Evolutionary conservation across 176 grass and related monocot genomes (phyloP).

Genomic region (Phoenix roebelenii): DNA sequence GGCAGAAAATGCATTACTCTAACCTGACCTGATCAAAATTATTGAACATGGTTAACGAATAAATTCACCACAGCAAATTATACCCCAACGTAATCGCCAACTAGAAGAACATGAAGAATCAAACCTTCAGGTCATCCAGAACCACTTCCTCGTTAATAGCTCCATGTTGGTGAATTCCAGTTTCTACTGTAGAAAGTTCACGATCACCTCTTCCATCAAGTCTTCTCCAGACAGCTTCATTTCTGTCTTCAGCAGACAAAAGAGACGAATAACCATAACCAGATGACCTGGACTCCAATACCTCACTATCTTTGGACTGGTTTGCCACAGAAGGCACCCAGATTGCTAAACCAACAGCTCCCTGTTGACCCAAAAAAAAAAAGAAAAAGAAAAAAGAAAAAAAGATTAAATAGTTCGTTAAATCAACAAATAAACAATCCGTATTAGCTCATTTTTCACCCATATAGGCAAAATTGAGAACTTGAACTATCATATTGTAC

Average conservation of each 20-base stretch:
- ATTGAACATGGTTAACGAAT: no score
- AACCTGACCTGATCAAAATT: no score
- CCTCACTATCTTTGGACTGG: constrained; percentile 47
- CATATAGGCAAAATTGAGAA: no score
- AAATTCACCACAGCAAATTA: no score
- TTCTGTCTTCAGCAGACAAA: constrained; percentile 43
- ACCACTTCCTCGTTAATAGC: constrained; percentile 70
- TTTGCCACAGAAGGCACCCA: constrained; percentile 97
- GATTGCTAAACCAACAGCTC: constrained; percentile 95
- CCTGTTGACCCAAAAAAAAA: constrained; percentile 42
- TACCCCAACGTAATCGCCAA: neutral
- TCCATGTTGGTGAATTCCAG: constrained; percentile 40
- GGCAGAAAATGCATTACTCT: no score
- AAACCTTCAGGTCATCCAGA: constrained; percentile 94
- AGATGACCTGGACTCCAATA: constrained; percentile 37
- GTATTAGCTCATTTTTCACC: no score
- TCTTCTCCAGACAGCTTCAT: constrained; percentile 32
- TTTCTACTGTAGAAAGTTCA: constrained; percentile 52
- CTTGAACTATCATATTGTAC: no score
- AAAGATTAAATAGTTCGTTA: neutral
- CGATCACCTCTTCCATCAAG: constrained; percentile 43
- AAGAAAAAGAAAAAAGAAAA: constrained; percentile 6
- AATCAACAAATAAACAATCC: neutral
- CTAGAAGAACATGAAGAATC: constrained; percentile 3
- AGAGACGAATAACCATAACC: constrained; percentile 73